Conservation (phyloP, 495 filamentous ascomycete genomes). For the Endocarpon pusillum region DNA sequence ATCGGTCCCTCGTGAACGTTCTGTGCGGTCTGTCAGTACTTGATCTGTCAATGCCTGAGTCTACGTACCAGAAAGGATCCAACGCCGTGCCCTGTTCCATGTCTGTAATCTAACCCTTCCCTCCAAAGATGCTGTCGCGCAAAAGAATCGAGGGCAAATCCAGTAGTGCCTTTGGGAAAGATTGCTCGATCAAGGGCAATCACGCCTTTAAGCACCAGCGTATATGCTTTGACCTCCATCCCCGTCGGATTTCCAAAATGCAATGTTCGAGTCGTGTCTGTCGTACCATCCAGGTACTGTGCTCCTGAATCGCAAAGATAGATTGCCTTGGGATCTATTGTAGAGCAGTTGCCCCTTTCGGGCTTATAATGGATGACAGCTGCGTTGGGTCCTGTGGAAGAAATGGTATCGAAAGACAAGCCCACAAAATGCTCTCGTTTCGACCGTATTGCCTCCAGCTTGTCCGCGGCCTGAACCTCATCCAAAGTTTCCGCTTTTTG, state of each 20-base stretch:
- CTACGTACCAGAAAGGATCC: conserved; percentile 57
- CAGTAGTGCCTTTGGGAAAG: conserved; percentile 89
- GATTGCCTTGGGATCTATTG: conserved; percentile 71
- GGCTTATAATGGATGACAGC: conserved; percentile 97
- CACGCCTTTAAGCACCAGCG: conserved; percentile 89
- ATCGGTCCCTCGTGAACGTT: conserved; percentile 98
- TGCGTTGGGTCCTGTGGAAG: conserved; percentile 85
- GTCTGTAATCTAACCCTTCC: conserved; percentile 83
- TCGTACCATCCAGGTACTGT: conserved; percentile 91
- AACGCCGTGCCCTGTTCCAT: conserved; percentile 93
- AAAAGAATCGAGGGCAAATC: conserved; percentile 76
- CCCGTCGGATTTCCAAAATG: conserved; percentile 79
- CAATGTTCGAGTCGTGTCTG: conserved; percentile 84
- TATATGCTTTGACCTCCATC: conserved; percentile 82
- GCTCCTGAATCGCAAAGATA: conserved; percentile 96
- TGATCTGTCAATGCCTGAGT: not conserved
- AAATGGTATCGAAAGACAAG: conserved; percentile 90
- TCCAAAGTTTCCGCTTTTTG: conserved; percentile 58
- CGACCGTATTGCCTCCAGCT: conserved; percentile 66
- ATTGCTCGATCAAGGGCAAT: conserved; percentile 75
- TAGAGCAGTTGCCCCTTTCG: conserved; percentile 61
- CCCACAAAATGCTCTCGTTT: conserved; percentile 76
- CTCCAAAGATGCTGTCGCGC: conserved; percentile 90
- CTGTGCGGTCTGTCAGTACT: conserved; percentile 18
- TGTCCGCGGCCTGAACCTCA: conserved; percentile 82